Percentiles rank a stretch among this genome's conserved stretches.
These are phyloP conservation scores for Acanthamoeba triangularis DNA, from an alignment of 208 protist genomes.

Conservation along the genomic window DNA sequence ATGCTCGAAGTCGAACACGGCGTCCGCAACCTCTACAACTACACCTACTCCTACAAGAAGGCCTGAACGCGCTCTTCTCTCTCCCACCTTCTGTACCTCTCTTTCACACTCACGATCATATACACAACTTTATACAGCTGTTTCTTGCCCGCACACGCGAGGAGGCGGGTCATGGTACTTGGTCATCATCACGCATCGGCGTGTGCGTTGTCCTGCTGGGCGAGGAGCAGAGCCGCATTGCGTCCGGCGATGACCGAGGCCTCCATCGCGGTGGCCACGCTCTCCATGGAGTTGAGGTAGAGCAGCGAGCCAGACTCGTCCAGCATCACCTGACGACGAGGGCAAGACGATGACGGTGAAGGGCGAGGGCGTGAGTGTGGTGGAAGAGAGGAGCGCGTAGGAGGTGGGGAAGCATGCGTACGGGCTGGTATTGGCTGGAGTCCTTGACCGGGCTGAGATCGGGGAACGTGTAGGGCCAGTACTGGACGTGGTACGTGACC, in stretches of 20 bases:
- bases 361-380: no score
- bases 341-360: not conserved
- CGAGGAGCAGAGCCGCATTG: slow-evolving; percentile 40
- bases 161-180: no score
- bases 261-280: slow-evolving; percentile 65
- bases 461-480: slow-evolving; percentile 68
- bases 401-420: not conserved
- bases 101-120: not conserved
- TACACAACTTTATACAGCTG: no score
- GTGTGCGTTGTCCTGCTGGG: not conserved
- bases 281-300: slow-evolving; percentile 59
- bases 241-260: slow-evolving; percentile 46
- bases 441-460: slow-evolving; percentile 41
- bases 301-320: slow-evolving; percentile 18
- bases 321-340: not conserved
- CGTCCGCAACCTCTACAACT: slow-evolving; percentile 61
- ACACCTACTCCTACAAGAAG: slow-evolving; percentile 72
- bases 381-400: not conserved
- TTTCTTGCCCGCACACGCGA: no score
- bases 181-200: not conserved
- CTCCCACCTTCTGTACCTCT: not conserved
- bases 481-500: slow-evolving; percentile 24
- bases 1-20: slow-evolving; percentile 64
- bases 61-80: not conserved
- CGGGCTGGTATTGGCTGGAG: slow-evolving; percentile 7